Conservation (phyloP, 176 grass and related monocot genomes). For the Melocanna baccifera region DNA sequence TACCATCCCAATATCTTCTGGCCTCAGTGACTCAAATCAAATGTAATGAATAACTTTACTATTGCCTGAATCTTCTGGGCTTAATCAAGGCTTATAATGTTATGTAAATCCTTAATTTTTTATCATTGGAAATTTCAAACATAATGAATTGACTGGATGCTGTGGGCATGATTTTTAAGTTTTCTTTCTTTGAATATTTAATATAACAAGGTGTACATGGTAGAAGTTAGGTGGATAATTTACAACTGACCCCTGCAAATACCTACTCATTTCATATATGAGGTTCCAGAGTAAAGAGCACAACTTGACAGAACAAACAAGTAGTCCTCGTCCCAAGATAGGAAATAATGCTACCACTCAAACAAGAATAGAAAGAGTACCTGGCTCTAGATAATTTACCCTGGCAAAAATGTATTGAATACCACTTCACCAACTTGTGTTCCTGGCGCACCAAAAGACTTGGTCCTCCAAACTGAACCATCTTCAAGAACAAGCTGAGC, state of each 20-base stretch:
- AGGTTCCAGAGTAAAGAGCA: neutral
- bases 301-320: neutral
- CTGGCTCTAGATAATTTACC: neutral
- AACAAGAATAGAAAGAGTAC: neutral
- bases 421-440: slow-evolving; percentile 95
- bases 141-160: neutral
- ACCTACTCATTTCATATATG: neutral
- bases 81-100: neutral
- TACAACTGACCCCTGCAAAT: neutral
- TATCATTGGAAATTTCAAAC: neutral
- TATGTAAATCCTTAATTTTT: neutral
- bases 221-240: neutral
- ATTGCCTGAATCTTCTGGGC: neutral
- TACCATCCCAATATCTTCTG: neutral
- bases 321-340: neutral
- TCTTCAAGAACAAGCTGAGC: slow-evolving; percentile 93
- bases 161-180: neutral
- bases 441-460: slow-evolving; percentile 83
- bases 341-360: neutral
- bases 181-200: neutral
- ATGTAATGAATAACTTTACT: neutral
- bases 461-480: slow-evolving; percentile 86
- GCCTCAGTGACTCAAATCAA: neutral
- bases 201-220: neutral
- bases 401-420: slow-evolving; percentile 87